Percentiles rank a stretch among this genome's conserved stretches.
Evolutionary conservation across 1,284 basidiomycete species (phyloP).

Genomic region (Gymnopus androsaceus): DNA sequence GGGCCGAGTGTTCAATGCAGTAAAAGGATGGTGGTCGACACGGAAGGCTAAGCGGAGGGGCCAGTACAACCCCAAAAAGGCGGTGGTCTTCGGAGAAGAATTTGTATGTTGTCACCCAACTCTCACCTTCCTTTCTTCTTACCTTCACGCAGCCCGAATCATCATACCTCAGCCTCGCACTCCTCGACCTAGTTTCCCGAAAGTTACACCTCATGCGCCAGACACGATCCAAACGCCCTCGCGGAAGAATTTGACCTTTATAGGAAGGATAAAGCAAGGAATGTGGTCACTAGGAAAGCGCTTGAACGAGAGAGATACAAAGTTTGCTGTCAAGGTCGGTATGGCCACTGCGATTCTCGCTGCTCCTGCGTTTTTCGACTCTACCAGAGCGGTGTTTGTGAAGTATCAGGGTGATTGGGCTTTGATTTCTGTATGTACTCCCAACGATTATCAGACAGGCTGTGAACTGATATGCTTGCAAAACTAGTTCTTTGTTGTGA

Average conservation of each 20-base stretch:
- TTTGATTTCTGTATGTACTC: slow-evolving; percentile 80
- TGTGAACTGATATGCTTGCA: not conserved
- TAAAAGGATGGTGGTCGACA: slow-evolving; percentile 12
- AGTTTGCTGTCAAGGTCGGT: slow-evolving; percentile 89
- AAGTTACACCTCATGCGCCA: slow-evolving; percentile 78
- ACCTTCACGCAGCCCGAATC: slow-evolving; percentile 50
- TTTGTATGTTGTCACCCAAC: slow-evolving; percentile 42
- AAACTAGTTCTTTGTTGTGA: slow-evolving; percentile 80
- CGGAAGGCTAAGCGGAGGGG: slow-evolving; percentile 18
- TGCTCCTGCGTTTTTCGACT: slow-evolving; percentile 82
- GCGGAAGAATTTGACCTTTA: slow-evolving; percentile 53
- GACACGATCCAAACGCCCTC: slow-evolving; percentile 83
- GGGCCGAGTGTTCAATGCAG: slow-evolving; percentile 32
- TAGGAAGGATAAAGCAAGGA: slow-evolving; percentile 63
- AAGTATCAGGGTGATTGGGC: slow-evolving; percentile 93
- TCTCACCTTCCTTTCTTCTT: not conserved
- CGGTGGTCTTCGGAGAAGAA: slow-evolving; percentile 19
- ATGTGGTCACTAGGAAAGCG: slow-evolving; percentile 79
- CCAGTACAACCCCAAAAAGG: not conserved
- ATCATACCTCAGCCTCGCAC: slow-evolving; percentile 57
- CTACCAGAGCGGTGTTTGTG: slow-evolving; percentile 77
- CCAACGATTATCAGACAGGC: not conserved
- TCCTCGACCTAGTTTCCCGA: slow-evolving; percentile 77
- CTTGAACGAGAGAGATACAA: slow-evolving; percentile 75
- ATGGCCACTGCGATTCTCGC: slow-evolving; percentile 81